Conservation (phyloP, 2,329 filamentous ascomycete genomes). For the Talaromyces marneffei region DNA sequence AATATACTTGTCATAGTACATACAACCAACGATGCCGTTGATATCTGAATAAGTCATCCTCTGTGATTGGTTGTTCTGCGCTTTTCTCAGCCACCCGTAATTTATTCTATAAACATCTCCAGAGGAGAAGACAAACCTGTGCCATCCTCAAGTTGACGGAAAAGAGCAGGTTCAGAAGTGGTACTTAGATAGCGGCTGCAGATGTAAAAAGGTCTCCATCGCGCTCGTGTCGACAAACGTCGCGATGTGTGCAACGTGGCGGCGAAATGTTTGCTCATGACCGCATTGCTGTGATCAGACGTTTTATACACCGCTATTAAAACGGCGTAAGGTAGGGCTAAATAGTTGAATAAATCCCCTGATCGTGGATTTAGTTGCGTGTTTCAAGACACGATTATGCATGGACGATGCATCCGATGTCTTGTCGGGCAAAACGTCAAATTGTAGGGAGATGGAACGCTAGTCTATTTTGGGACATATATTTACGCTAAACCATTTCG, state of each 20-base stretch:
- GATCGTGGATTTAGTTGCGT: background rate
- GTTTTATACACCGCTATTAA: background rate
- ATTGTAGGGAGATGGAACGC: background rate
- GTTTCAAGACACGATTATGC: background rate
- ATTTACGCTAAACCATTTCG: background rate
- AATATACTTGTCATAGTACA: slow-evolving; percentile 11
- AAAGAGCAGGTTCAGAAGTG: slow-evolving; percentile 4
- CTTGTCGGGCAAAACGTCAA: background rate
- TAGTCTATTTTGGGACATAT: background rate
- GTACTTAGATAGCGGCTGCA: background rate
- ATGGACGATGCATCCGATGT: background rate
- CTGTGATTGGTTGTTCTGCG: slow-evolving; percentile 17
- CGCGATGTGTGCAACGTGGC: background rate
- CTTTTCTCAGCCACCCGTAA: background rate
- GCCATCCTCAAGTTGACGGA: slow-evolving; percentile 11
- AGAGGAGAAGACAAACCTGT: background rate
- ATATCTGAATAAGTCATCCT: slow-evolving; percentile 24
- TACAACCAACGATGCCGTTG: slow-evolving; percentile 25
- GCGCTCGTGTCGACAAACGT: background rate
- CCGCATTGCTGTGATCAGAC: background rate
- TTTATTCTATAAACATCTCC: background rate
- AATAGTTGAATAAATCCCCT: background rate
- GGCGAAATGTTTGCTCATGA: background rate
- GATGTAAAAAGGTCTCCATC: background rate
- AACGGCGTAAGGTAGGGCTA: background rate